Conservation (phyloP, 768 basidiomycete species). For the Leccinum subgranulosum region DNA sequence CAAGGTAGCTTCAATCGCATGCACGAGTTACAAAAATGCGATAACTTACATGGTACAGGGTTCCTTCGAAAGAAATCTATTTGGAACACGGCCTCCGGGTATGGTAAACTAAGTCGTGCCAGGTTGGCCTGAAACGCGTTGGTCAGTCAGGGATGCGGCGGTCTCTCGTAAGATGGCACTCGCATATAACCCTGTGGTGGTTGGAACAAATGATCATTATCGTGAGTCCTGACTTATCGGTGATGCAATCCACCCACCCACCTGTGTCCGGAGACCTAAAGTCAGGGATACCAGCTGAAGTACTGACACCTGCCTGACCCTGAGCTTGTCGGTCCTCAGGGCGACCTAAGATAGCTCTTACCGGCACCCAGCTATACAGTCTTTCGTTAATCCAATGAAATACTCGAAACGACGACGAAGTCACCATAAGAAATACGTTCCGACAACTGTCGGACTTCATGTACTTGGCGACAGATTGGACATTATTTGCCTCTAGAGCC, state of each 20-base stretch:
- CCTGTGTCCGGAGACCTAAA: conserved; percentile 87
- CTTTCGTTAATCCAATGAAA: conserved; percentile 4
- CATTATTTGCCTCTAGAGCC: conserved; percentile 35
- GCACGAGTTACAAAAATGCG: background rate
- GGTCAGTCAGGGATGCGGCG: background rate
- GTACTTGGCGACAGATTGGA: conserved; percentile 56
- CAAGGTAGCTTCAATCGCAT: background rate
- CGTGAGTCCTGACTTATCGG: background rate
- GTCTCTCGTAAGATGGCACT: conserved; percentile 3
- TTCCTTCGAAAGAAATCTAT: conserved; percentile 80
- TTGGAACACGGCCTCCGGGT: conserved; percentile 95
- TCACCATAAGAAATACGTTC: conserved; percentile 73
- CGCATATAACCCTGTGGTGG: conserved; percentile 27
- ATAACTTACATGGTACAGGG: conserved; percentile 69
- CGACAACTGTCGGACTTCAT: conserved; percentile 66
- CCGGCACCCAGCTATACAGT: conserved; percentile 61
- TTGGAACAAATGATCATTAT: background rate
- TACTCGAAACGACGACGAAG: background rate
- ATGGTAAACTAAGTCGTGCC: conserved; percentile 74
- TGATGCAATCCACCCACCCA: conserved; percentile 45
- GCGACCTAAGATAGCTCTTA: conserved; percentile 27
- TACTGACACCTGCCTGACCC: conserved; percentile 56
- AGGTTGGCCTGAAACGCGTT: conserved; percentile 59
- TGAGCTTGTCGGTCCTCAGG: background rate
- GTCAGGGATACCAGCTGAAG: conserved; percentile 84